Evolutionary conservation across 2,329 filamentous ascomycete species (phyloP).

Genomic region (Clonostachys chloroleuca): DNA sequence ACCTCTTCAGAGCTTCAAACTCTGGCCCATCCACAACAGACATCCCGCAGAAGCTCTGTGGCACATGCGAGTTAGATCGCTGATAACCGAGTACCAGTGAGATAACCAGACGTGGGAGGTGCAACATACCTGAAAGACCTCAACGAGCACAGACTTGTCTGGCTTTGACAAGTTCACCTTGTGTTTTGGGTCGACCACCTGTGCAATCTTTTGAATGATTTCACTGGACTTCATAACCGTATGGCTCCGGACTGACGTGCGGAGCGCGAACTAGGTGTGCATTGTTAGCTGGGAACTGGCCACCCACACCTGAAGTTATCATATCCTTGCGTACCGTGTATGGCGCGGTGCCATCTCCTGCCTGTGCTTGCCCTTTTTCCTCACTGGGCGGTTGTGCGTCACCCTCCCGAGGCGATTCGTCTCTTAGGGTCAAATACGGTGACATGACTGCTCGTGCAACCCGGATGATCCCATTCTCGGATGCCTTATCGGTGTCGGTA

Average conservation of each 20-base stretch:
- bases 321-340: background rate
- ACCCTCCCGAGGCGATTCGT: background rate
- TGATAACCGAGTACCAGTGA: background rate
- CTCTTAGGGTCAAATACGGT: background rate
- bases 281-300: background rate
- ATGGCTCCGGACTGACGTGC: constrained; percentile 52
- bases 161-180: constrained; percentile 75
- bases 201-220: constrained; percentile 69
- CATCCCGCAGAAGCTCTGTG: constrained; percentile 71
- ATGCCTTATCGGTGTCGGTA: constrained; percentile 56
- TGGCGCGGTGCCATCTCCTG: background rate
- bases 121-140: constrained; percentile 68
- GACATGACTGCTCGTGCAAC: constrained; percentile 51
- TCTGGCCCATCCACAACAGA: constrained; percentile 68
- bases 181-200: constrained; percentile 60
- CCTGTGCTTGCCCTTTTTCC: constrained; percentile 18
- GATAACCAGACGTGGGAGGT: constrained; percentile 7
- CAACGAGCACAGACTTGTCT: constrained; percentile 74
- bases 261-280: too few relatives aligned
- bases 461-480: constrained; percentile 61
- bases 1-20: constrained; percentile 71
- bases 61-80: constrained; percentile 1
- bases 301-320: background rate
- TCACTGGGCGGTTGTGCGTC: constrained; percentile 9
- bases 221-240: constrained; percentile 61